phyloP scores from a whole-genome alignment of 768 basidiomycete genomes.

The Saitozyma sp. region DNA sequence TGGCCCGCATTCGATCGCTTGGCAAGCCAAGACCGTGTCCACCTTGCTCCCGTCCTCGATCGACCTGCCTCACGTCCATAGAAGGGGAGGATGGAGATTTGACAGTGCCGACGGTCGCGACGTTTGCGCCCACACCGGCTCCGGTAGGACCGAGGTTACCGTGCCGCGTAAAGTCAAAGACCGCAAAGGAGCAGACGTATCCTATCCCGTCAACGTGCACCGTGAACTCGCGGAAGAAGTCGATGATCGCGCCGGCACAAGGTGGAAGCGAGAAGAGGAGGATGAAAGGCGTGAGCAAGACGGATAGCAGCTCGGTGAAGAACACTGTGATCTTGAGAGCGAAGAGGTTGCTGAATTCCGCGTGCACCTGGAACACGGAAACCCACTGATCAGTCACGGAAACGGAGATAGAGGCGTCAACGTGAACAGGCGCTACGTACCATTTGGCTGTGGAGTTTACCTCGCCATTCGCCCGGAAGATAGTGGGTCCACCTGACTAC shows the following conservation, averaged over 20 bases:
- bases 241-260: slow-evolving; percentile 86
- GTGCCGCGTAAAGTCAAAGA: slow-evolving; percentile 94
- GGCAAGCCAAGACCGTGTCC: neutral
- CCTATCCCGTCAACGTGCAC: slow-evolving; percentile 95
- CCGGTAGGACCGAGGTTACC: slow-evolving; percentile 77
- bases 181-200: slow-evolving; percentile 96
- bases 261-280: slow-evolving; percentile 87
- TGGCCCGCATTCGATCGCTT: slow-evolving; percentile 15
- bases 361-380: slow-evolving; percentile 65
- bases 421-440: slow-evolving; percentile 53
- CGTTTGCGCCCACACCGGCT: neutral
- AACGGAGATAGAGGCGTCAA: no score
- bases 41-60: no score
- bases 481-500: slow-evolving; percentile 94
- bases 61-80: neutral
- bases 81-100: neutral
- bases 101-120: neutral
- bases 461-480: slow-evolving; percentile 91
- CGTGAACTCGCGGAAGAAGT: slow-evolving; percentile 97
- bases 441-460: slow-evolving; percentile 80
- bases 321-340: slow-evolving; percentile 89
- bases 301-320: slow-evolving; percentile 81
- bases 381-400: neutral
- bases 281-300: slow-evolving; percentile 89
- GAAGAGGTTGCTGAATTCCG: slow-evolving; percentile 88